A percentile compares a stretch with the other conserved stretches of the same genome.
Evolutionary conservation across 495 filamentous ascomycete genomes (phyloP).

Genomic region (Pyrenopolyporus hunteri): DNA sequence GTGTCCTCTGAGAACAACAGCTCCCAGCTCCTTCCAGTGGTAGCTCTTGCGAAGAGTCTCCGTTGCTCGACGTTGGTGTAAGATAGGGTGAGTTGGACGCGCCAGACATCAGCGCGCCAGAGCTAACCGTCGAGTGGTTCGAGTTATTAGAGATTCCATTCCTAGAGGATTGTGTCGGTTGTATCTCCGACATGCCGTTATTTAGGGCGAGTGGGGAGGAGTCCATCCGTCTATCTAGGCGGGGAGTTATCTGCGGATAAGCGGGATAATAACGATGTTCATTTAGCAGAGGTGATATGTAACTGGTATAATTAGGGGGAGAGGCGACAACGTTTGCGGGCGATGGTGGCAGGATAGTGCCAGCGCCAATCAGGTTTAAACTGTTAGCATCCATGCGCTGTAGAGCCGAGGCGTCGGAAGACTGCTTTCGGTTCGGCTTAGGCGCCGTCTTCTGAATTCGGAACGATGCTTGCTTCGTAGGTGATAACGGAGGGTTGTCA

Average conservation of each 20-base stretch:
- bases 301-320: slow-evolving; percentile 6
- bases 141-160: slow-evolving; percentile 26
- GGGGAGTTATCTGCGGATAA: slow-evolving; percentile 8
- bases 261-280: slow-evolving; percentile 6
- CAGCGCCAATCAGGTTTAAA: slow-evolving; percentile 44
- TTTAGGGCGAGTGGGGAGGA: slow-evolving; percentile 3
- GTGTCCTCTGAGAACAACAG: slow-evolving; percentile 33
- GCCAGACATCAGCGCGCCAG: slow-evolving; percentile 16
- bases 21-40: slow-evolving; percentile 3
- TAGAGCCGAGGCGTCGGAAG: slow-evolving; percentile 50
- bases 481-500: slow-evolving; percentile 41
- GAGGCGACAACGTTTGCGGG: slow-evolving; percentile 1
- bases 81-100: slow-evolving; percentile 31
- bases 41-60: slow-evolving; percentile 23
- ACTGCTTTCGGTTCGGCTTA: slow-evolving; percentile 49
- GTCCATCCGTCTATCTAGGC: slow-evolving; percentile 1
- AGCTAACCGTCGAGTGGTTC: slow-evolving; percentile 26
- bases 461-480: slow-evolving; percentile 44
- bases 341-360: neutral
- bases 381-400: slow-evolving; percentile 53
- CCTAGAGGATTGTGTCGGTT: slow-evolving; percentile 5
- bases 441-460: slow-evolving; percentile 50
- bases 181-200: slow-evolving; percentile 3
- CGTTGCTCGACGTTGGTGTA: slow-evolving; percentile 25
- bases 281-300: slow-evolving; percentile 6